Evolutionary conservation across 2,329 filamentous ascomycete species (phyloP), one percentile per base, ranked within the genome.

Genomic region (Canariomyces notabilis): DNA sequence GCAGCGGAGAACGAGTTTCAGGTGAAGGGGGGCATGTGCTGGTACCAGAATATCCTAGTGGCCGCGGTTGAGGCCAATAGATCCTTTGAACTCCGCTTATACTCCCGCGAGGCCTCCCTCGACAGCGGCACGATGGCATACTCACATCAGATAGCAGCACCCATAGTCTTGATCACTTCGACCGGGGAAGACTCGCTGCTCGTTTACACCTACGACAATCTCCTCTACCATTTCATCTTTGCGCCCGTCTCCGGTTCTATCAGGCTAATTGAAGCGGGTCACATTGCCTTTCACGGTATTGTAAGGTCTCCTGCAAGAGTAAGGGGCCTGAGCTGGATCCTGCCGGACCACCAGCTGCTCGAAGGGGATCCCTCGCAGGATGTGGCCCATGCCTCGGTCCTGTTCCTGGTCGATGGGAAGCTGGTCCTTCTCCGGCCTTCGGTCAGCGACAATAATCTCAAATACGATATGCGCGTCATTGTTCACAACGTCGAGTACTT

Each of bases 381-480:
- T 64, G 93, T 98, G 7, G 85, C 89, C 11, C 85, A 91, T 44
- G 93, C 93, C 6, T 95, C 89, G 1, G 90, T 98, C 11, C 71
- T 98, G 12, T 95, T 98, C 60, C 75, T 98, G n/a, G 90, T 98
- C 2, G 93, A 98, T 61, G 93, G 91, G 22, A 98, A 98, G 64
- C 79, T 98, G 16, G 93, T 97, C 9, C 71, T 97, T 31, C 75
- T 98, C 39, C 89, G 94, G 54, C 91, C 93, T 1, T 90, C 89
- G 1, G 73, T 88, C 5, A 90, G 87, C 42, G 86, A 85, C 35
- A 87, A 87, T 5, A 85, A 89, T 57, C 75, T 96, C 42, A 97
- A 96, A 69, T 98, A 98, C 61, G 91, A 97, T 61, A 98, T 98
- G 93, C 85, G 90, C 8, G 85, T 97, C 49, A 85, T 98, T 61